Percentiles rank a stretch among this genome's conserved stretches.
These are phyloP conservation scores for Umbelopsis sp. DNA, from an alignment of 371 early-diverging fungal species.

Conservation along the genomic window DNA sequence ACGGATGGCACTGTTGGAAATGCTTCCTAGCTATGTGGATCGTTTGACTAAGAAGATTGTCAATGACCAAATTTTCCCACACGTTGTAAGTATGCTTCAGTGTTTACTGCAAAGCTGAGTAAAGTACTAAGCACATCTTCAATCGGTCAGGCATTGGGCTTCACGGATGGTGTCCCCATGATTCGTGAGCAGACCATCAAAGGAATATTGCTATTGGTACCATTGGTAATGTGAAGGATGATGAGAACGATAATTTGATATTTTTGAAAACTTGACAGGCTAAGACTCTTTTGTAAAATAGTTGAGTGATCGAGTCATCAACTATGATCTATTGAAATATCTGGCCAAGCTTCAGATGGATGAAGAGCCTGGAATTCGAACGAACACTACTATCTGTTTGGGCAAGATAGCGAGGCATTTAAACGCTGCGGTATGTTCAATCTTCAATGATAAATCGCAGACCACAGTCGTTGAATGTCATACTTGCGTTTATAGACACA, in stretches of 20 bases:
- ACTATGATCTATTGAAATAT: conserved; percentile 83
- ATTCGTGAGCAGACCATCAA: conserved; percentile 93
- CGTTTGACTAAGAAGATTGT: conserved; percentile 73
- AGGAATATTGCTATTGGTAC: conserved; percentile 74
- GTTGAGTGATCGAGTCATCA: conserved; percentile 76
- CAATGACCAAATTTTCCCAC: conserved; percentile 84
- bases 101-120: background rate
- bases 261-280: background rate
- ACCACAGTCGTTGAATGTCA: conserved; percentile 14
- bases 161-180: conserved; percentile 85
- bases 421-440: conserved; percentile 64
- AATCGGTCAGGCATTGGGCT: conserved; percentile 74
- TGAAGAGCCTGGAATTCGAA: conserved; percentile 93
- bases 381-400: conserved; percentile 92
- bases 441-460: conserved; percentile 17
- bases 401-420: conserved; percentile 85
- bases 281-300: conserved; percentile 22
- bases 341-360: conserved; percentile 89
- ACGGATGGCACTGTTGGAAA: conserved; percentile 84
- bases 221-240: conserved; percentile 49
- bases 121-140: background rate
- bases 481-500: conserved; percentile 47
- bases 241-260: background rate
- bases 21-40: conserved; percentile 72
- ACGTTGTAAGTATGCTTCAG: conserved; percentile 63